Conservation (phyloP, 2,329 filamentous ascomycete genomes). For the Apiospora hydei region DNA sequence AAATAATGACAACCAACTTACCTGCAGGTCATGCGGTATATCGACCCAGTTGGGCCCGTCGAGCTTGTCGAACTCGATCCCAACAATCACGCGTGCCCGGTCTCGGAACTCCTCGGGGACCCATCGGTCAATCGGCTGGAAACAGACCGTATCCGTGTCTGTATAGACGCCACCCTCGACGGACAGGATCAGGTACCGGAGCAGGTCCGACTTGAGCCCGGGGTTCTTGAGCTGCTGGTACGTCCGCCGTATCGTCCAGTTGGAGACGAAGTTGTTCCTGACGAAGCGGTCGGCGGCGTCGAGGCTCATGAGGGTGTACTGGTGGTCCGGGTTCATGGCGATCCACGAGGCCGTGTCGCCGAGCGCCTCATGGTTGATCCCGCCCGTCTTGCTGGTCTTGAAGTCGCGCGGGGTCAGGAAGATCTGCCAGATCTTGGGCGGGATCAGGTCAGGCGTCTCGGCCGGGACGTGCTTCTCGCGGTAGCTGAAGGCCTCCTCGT, state of each 20-base stretch:
- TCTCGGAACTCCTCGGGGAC: constrained; percentile 24
- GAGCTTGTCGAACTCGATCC: constrained; percentile 27
- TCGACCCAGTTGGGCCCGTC: constrained; percentile 20
- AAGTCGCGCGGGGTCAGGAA: constrained; percentile 6
- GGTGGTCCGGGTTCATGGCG: constrained; percentile 19
- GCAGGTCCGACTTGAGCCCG: constrained; percentile 29
- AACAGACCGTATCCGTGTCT: constrained; percentile 25
- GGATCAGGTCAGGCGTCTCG: neutral
- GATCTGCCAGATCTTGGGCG: constrained; percentile 22
- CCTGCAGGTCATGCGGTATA: constrained; percentile 23
- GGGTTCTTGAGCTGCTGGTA: constrained; percentile 29
- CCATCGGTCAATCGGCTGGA: constrained; percentile 26
- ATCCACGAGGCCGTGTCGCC: constrained; percentile 16
- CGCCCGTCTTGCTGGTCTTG: neutral
- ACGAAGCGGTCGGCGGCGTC: constrained; percentile 16
- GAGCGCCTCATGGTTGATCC: constrained; percentile 4
- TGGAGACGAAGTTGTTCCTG: neutral
- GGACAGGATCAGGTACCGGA: constrained; percentile 28
- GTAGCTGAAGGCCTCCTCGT: constrained; percentile 3
- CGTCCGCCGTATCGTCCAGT: constrained; percentile 15
- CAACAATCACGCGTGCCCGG: constrained; percentile 23
- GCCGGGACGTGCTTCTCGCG: neutral
- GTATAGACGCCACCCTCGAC: constrained; percentile 29
- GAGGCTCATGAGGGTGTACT: constrained; percentile 18
- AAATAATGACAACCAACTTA: neutral